Conservation (phyloP, 148 eudicot species). For the Vaccinium darrowii region DNA sequence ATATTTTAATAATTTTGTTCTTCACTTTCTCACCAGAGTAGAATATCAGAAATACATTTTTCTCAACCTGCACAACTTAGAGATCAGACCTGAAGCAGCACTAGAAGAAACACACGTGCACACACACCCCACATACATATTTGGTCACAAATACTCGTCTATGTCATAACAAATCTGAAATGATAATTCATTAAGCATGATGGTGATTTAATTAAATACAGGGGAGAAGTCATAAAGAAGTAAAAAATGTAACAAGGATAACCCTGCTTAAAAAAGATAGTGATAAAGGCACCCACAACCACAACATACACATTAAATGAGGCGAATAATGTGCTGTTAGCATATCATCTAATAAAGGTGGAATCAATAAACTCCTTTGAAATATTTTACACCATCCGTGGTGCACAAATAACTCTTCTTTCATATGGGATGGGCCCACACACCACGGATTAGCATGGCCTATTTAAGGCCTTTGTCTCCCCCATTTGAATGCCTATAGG, state of each 20-base stretch:
- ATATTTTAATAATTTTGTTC: conserved; percentile 82
- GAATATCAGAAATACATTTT: conserved; percentile 83
- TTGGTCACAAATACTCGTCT: not conserved
- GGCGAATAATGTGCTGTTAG: not conserved
- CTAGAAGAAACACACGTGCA: not conserved
- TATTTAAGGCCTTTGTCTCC: not conserved
- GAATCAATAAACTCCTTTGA: not conserved
- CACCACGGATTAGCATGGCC: not conserved
- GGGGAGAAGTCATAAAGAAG: not conserved
- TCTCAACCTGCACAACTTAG: conserved; percentile 65
- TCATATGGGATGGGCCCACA: not conserved
- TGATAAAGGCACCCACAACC: not conserved
- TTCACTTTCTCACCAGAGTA: conserved; percentile 94
- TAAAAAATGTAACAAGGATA: conserved; percentile 5
- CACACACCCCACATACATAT: not conserved
- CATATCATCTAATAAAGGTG: not conserved
- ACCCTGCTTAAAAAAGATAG: not conserved
- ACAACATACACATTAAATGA: not conserved
- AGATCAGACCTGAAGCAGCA: conserved; percentile 14
- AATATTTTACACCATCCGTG: not conserved
- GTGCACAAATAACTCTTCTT: not conserved
- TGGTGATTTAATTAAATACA: not conserved
- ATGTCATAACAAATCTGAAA: not conserved
- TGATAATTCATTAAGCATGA: not conserved
- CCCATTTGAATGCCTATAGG: not conserved